Evolutionary conservation across 352 stramenopile species (phyloP).

Genomic region (Pythium guiyangense): DNA sequence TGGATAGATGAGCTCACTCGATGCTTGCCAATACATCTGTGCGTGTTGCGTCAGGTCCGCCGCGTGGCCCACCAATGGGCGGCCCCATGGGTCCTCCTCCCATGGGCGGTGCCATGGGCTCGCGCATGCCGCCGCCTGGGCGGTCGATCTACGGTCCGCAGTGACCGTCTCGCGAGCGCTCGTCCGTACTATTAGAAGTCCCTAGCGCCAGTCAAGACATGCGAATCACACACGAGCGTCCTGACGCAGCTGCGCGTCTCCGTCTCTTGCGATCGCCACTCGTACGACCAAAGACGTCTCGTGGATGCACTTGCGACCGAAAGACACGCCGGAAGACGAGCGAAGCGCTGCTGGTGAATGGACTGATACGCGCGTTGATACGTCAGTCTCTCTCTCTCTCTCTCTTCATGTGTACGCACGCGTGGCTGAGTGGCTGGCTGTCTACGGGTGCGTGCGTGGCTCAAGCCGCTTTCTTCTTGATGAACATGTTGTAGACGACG

Average conservation of each 20-base stretch:
- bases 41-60: conserved; percentile 26
- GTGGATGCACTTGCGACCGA: too few species aligned
- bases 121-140: conserved; percentile 31
- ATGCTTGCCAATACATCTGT: too few species aligned
- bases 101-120: conserved; percentile 11
- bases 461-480: conserved; percentile 48
- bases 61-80: conserved; percentile 32
- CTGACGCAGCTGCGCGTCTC: too few species aligned
- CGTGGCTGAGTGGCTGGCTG: background rate
- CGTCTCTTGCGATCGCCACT: too few species aligned
- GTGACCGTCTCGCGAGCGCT: conserved; percentile 10
- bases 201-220: background rate
- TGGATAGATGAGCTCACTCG: background rate
- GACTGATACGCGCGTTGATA: too few species aligned
- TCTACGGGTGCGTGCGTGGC: background rate
- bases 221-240: background rate
- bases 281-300: too few species aligned
- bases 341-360: too few species aligned
- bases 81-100: conserved; percentile 23
- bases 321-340: too few species aligned
- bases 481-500: conserved; percentile 88
- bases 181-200: background rate
- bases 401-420: background rate
- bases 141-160: conserved; percentile 78
- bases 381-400: background rate